Conservation (phyloP, 2,329 filamentous ascomycete genomes). For the Sporothrix globosa region DNA sequence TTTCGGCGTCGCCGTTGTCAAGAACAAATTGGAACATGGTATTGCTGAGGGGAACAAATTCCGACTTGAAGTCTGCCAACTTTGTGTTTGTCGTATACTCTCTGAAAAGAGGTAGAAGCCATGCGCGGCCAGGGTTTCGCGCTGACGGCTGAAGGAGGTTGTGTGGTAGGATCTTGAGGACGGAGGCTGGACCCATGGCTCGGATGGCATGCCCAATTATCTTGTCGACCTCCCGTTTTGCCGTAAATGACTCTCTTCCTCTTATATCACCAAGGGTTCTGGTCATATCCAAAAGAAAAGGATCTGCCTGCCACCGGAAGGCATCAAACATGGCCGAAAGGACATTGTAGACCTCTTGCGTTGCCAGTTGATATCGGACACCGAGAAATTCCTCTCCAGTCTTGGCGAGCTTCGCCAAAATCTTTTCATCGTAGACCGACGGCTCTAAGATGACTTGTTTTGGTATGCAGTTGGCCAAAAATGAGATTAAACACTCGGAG, state of each 20-base stretch:
- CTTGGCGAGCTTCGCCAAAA: conserved; percentile 77
- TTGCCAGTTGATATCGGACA: conserved; percentile 90
- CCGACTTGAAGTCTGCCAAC: conserved; percentile 79
- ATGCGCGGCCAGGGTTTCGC: conserved; percentile 83
- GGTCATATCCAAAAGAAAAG: conserved; percentile 74
- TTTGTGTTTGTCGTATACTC: conserved; percentile 89
- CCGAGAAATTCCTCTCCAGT: conserved; percentile 74
- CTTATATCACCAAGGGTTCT: conserved; percentile 84
- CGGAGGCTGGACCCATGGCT: conserved; percentile 85
- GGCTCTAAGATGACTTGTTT: conserved; percentile 81
- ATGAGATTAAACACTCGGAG: conserved; percentile 91
- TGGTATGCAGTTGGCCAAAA: conserved; percentile 88
- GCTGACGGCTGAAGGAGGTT: conserved; percentile 79
- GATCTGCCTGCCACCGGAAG: conserved; percentile 80
- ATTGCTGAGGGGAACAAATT: conserved; percentile 88
- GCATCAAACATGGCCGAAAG: conserved; percentile 84
- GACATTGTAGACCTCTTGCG: conserved; percentile 92
- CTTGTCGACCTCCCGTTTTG: conserved; percentile 92
- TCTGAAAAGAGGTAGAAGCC: conserved; percentile 89
- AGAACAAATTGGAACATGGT: conserved; percentile 86
- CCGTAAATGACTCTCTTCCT: conserved; percentile 82
- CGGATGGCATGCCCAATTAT: conserved; percentile 85
- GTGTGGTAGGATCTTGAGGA: conserved; percentile 79
- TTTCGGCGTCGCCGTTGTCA: conserved; percentile 78
- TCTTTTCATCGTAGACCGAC: conserved; percentile 90